These are phyloP conservation scores for Epichloe brachyelytri DNA, from an alignment of 2,329 filamentous ascomycete species.

Conservation along the genomic window DNA sequence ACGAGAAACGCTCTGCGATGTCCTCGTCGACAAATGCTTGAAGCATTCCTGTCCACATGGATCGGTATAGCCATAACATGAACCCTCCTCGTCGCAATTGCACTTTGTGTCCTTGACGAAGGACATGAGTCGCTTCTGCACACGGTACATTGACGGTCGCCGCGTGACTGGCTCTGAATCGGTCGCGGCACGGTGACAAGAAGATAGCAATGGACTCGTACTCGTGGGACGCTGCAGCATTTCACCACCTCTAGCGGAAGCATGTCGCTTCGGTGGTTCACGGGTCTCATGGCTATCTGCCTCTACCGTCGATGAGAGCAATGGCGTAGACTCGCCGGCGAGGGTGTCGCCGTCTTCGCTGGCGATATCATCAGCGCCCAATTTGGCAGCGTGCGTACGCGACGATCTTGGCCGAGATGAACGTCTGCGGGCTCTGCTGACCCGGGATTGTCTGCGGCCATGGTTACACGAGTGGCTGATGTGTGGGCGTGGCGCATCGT, in stretches of 20 bases:
- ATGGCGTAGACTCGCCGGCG: constrained; percentile 34
- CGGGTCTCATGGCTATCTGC: constrained; percentile 15
- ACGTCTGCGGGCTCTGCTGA: constrained; percentile 19
- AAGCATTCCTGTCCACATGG: constrained; percentile 54
- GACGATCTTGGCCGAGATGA: constrained; percentile 15
- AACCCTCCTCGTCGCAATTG: constrained; percentile 47
- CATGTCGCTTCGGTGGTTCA: constrained; percentile 15
- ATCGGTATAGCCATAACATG: constrained; percentile 52
- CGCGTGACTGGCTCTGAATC: constrained; percentile 23
- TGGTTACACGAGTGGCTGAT: constrained; percentile 14
- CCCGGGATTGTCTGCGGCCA: constrained; percentile 17
- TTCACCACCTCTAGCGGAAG: constrained; percentile 17
- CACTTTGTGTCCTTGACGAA: constrained; percentile 53
- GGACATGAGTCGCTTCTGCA: constrained; percentile 46
- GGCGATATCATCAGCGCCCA: constrained; percentile 1
- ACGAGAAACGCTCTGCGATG: constrained; percentile 18
- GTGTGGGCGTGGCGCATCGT: constrained; percentile 31
- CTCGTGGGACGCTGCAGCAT: constrained; percentile 13
- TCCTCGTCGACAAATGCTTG: constrained; percentile 37
- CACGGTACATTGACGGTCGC: constrained; percentile 39
- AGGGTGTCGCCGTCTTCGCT: constrained; percentile 7
- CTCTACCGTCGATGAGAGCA: constrained; percentile 21
- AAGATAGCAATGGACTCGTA: constrained; percentile 11
- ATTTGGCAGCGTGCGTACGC: constrained; percentile 3
- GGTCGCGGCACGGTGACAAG: constrained; percentile 15